Conservation (phyloP, 2,329 filamentous ascomycete species). For the Cyphellophora europaea region DNA sequence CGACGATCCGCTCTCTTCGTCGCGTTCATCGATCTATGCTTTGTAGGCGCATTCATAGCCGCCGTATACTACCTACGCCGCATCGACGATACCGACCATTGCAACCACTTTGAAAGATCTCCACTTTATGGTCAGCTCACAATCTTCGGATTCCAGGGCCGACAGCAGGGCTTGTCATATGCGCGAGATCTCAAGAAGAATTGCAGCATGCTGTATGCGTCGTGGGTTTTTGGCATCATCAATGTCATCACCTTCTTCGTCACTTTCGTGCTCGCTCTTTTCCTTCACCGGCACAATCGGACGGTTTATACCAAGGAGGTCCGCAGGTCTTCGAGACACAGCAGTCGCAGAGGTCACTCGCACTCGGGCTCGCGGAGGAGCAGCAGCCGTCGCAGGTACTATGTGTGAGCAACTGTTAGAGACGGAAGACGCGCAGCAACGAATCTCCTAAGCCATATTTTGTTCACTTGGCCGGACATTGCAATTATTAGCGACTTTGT, state of each 20-base stretch:
- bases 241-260: constrained; percentile 71
- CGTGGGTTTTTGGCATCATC: constrained; percentile 85
- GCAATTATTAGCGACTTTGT: not conserved
- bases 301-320: constrained; percentile 31
- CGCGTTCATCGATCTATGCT: constrained; percentile 51
- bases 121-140: constrained; percentile 53
- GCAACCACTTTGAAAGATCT: constrained; percentile 48
- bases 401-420: too few species aligned
- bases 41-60: constrained; percentile 56
- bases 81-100: constrained; percentile 52
- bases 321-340: constrained; percentile 21
- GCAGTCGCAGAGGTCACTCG: constrained; percentile 21
- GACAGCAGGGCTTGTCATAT: constrained; percentile 34
- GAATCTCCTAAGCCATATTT: constrained; percentile 2
- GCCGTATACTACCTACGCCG: constrained; percentile 49
- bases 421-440: not conserved
- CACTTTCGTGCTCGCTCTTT: constrained; percentile 60
- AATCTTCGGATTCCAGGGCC: constrained; percentile 47
- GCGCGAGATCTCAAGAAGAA: constrained; percentile 57
- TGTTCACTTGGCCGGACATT: not conserved
- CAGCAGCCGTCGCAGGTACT: constrained; percentile 18
- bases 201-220: constrained; percentile 86
- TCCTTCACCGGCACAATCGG: constrained; percentile 26
- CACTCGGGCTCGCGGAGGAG: constrained; percentile 17
- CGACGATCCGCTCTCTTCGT: constrained; percentile 51